Evolutionary conservation across 345 rosid genomes (phyloP).

Genomic region (Arabidopsis thaliana): DNA sequence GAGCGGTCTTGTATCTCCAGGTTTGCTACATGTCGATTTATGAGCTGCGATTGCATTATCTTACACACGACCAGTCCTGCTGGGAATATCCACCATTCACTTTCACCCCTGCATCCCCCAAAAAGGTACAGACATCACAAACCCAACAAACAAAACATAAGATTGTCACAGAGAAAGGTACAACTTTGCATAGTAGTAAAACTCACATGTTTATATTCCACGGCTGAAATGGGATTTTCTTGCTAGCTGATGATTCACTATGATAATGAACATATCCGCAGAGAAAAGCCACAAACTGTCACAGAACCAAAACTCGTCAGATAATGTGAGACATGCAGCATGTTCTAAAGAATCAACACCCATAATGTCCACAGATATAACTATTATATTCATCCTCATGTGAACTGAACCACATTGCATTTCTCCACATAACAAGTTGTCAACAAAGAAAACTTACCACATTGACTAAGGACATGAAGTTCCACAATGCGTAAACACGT

Average conservation of each 20-base stretch:
- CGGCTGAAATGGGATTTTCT: constrained; percentile 74
- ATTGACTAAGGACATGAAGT: constrained; percentile 79
- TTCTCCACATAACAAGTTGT: constrained; percentile 18
- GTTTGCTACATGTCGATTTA: constrained; percentile 95
- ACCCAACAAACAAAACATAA: constrained; percentile 12
- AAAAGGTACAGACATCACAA: constrained; percentile 19
- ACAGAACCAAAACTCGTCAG: constrained; percentile 41
- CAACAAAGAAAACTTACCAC: constrained; percentile 67
- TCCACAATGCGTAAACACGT: constrained; percentile 96
- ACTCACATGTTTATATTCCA: constrained; percentile 99
- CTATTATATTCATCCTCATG: constrained; percentile 12
- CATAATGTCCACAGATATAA: constrained; percentile 16
- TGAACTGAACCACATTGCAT: constrained; percentile 11
- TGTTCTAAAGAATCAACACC: constrained; percentile 18
- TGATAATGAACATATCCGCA: constrained; percentile 89
- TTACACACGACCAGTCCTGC: constrained; percentile 89
- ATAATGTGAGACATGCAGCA: constrained; percentile 21
- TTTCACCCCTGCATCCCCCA: constrained; percentile 85
- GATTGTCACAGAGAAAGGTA: constrained; percentile 8
- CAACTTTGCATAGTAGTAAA: constrained; percentile 18
- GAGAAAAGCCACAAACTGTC: constrained; percentile 82
- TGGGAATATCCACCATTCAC: constrained; percentile 99
- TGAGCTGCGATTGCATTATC: constrained; percentile 85
- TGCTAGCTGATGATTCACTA: constrained; percentile 67
- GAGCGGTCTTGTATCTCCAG: constrained; percentile 99